Percentiles rank a stretch among this genome's conserved stretches.
Conservation (phyloP, 225 moss, liverwort and hornwort species). For the Neckera pumila region DNA sequence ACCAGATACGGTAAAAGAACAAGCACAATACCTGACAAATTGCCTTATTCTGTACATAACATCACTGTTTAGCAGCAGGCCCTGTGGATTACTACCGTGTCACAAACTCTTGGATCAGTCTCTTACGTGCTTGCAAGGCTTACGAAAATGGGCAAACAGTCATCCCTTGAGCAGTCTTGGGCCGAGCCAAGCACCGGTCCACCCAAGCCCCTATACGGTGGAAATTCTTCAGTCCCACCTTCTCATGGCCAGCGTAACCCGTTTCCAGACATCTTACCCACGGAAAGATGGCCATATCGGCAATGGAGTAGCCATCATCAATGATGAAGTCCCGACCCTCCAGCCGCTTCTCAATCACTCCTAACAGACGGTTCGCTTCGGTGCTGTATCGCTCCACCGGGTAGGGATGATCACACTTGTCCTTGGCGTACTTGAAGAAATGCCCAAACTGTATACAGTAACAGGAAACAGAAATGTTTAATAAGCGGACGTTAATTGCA, state of each 20-base stretch:
- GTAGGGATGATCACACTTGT: slow-evolving; percentile 30
- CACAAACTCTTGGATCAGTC: not conserved
- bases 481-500: not conserved
- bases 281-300: slow-evolving; percentile 43
- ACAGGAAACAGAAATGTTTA: not conserved
- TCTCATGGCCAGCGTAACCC: not conserved
- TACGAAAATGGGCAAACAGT: not conserved
- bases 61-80: not conserved
- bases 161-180: slow-evolving; percentile 25
- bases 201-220: slow-evolving; percentile 14
- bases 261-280: slow-evolving; percentile 7
- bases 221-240: slow-evolving; percentile 12
- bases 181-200: slow-evolving; percentile 22
- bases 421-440: slow-evolving; percentile 39
- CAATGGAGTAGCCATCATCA: slow-evolving; percentile 39
- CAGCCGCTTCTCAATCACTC: slow-evolving; percentile 41
- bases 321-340: slow-evolving; percentile 34
- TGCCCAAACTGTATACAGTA: slow-evolving; percentile 31
- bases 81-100: not conserved
- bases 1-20: not conserved
- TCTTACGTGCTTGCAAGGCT: not conserved
- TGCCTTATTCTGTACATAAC: not conserved
- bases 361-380: slow-evolving; percentile 27
- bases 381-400: slow-evolving; percentile 31
- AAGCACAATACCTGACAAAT: not conserved